Evolutionary conservation across 169 alveolate species (phyloP).

Genomic region (Cryptosporidium sp.): DNA sequence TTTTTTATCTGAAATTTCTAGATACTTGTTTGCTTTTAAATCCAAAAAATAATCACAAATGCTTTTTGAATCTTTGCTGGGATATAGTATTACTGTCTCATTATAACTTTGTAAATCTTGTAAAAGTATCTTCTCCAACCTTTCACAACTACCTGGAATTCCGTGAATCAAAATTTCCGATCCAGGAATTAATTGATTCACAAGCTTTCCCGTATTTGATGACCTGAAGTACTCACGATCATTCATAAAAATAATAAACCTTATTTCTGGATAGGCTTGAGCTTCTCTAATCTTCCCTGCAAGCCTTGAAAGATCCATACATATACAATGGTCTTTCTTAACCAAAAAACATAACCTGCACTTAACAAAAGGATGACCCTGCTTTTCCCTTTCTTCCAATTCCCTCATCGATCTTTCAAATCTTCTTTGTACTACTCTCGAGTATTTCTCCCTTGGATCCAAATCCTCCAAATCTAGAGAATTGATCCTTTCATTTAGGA

Average conservation of each 20-base stretch:
- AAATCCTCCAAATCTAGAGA: slow-evolving; percentile 28
- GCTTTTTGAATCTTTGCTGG: slow-evolving; percentile 28
- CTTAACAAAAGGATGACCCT: slow-evolving; percentile 17
- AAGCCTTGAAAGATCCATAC: slow-evolving; percentile 9
- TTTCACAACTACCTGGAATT: neutral
- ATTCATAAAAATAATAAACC: slow-evolving; percentile 31
- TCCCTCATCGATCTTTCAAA: slow-evolving; percentile 35
- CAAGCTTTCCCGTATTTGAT: slow-evolving; percentile 60
- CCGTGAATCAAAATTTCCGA: slow-evolving; percentile 56
- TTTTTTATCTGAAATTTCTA: neutral
- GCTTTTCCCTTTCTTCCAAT: slow-evolving; percentile 1
- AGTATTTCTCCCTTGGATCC: slow-evolving; percentile 50
- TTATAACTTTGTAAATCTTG: neutral
- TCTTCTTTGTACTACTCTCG: slow-evolving; percentile 36
- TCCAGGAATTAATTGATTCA: slow-evolving; percentile 25
- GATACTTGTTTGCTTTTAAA: neutral
- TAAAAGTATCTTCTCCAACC: slow-evolving; percentile 1
- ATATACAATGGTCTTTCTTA: slow-evolving; percentile 49
- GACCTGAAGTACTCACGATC: slow-evolving; percentile 63
- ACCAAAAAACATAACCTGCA: slow-evolving; percentile 46
- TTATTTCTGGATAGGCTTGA: slow-evolving; percentile 19
- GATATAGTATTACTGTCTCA: slow-evolving; percentile 39
- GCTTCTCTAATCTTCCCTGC: neutral
- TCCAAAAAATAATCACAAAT: neutral
- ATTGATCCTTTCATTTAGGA: neutral